phyloP scores from a whole-genome alignment of 495 filamentous ascomycete genomes.

The Aspergillus coremiiformis region DNA sequence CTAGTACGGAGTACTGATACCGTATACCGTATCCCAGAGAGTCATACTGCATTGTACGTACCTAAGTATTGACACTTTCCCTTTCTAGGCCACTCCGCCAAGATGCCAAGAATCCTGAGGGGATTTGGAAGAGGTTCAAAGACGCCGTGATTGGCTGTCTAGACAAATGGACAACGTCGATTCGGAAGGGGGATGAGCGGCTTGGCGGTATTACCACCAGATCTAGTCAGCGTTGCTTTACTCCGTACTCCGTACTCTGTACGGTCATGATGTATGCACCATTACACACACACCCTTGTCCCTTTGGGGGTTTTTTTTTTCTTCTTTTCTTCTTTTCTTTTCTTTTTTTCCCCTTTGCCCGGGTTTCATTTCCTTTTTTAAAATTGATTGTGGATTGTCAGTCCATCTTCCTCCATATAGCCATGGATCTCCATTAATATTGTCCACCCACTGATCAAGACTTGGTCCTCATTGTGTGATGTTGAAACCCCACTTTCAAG shows the following conservation, averaged over 20 bases:
- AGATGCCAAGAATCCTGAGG: constrained; percentile 29
- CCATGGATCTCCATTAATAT: neutral
- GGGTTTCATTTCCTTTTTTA: neutral
- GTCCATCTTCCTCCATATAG: neutral
- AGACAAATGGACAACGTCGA: constrained; percentile 8
- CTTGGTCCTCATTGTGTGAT: too few species aligned
- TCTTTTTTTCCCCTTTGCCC: neutral
- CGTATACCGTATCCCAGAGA: neutral
- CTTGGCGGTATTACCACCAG: constrained; percentile 16
- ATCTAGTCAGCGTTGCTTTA: neutral
- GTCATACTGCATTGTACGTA: neutral
- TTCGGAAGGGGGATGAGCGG: constrained; percentile 18
- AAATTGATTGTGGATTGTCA: neutral
- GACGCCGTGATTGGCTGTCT: constrained; percentile 13
- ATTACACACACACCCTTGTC: too few species aligned
- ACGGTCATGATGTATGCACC: neutral
- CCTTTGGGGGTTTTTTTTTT: too few species aligned
- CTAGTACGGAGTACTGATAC: too few species aligned
- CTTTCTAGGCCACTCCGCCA: constrained; percentile 17
- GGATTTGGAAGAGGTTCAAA: constrained; percentile 8
- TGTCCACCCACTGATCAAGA: too few species aligned
- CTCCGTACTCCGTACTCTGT: too few species aligned
- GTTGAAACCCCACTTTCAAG: neutral
- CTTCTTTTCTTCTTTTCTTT: neutral
- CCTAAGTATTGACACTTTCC: neutral